Conservation (phyloP, 495 filamentous ascomycete species). For the Pyronema omphalodes region DNA sequence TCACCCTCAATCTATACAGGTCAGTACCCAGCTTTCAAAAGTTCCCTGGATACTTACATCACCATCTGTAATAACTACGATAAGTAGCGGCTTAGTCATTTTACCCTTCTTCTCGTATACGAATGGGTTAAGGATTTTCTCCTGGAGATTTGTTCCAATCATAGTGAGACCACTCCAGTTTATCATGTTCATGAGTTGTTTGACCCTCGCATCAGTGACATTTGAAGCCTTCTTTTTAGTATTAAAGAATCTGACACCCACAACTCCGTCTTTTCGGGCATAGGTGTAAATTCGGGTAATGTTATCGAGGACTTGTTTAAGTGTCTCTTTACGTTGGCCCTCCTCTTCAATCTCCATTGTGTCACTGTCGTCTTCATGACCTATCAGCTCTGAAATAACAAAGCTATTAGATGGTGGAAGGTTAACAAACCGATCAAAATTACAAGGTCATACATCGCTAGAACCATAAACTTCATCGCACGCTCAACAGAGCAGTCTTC, state of each 20-base stretch:
- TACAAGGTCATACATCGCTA: constrained; percentile 13
- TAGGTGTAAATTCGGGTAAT: constrained; percentile 45
- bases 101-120: neutral
- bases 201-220: neutral
- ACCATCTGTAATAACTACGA: constrained; percentile 1
- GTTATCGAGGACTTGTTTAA: constrained; percentile 40
- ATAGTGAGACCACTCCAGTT: neutral
- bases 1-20: constrained; percentile 4
- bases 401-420: constrained; percentile 12
- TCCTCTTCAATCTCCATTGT: constrained; percentile 50
- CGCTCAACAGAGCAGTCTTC: constrained; percentile 8
- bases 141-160: neutral
- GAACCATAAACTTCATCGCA: constrained; percentile 5
- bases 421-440: constrained; percentile 34
- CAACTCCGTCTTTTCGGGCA: constrained; percentile 48
- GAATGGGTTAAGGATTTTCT: neutral
- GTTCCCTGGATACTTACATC: neutral
- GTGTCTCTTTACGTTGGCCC: constrained; percentile 42
- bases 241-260: constrained; percentile 49
- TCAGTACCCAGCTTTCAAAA: neutral
- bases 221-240: neutral
- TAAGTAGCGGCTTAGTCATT: constrained; percentile 6
- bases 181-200: neutral
- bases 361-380: constrained; percentile 41
- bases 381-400: too few relatives aligned